Evolutionary conservation across 2,329 filamentous ascomycete genomes (phyloP), one percentile per base, ranked within the genome.

Genomic region (Dactylellina parvicollis): DNA sequence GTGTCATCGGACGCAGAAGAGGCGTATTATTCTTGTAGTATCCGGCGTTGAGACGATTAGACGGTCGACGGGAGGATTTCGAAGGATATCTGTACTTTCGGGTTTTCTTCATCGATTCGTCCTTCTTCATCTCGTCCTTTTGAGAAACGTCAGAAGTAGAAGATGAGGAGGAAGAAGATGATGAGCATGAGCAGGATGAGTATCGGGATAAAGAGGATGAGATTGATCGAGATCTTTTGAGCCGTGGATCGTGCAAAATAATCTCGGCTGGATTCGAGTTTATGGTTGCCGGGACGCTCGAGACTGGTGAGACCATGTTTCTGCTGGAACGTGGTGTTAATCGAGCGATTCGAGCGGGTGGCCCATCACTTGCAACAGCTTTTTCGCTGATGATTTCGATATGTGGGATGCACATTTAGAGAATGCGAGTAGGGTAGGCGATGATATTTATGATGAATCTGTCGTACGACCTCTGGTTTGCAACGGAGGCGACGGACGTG

Each of bases 11-110:
- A n/a, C 59, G 60, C 10, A 73, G 34, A 4, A 55, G 46, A 8
- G 54, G 52, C 14, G 34, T 42, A 30, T 56, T 65, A 38, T 56
- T 61, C 30, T 38, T 73, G 30, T 73, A 73, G 32, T 73, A 54
- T 18, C 69, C 69, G 14, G 56, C 69, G 47, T 73, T 73, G 2
- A 73, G 44, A 22, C 69, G 69, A 61, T 73, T 73, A 2, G 50
- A 66, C 4, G 69, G 69, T 14, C 44, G 34, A n/a, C 69, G 59
- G 7, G 69, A 73, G 2, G 42, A 44, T 34, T 65, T 73, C 0
- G 69, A 73, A 14, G 69, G 69, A 16, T 73, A 73, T 57, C 28
- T 59, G 38, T 73, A 73, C 28, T 65, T 73, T 26, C 34, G 54
- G 3, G 49, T 12, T 20, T 60, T 66, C 7, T 32, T 26, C n/a